Conservation (phyloP, 805 yeast species). For the Metschnikowia cerradonensis region DNA sequence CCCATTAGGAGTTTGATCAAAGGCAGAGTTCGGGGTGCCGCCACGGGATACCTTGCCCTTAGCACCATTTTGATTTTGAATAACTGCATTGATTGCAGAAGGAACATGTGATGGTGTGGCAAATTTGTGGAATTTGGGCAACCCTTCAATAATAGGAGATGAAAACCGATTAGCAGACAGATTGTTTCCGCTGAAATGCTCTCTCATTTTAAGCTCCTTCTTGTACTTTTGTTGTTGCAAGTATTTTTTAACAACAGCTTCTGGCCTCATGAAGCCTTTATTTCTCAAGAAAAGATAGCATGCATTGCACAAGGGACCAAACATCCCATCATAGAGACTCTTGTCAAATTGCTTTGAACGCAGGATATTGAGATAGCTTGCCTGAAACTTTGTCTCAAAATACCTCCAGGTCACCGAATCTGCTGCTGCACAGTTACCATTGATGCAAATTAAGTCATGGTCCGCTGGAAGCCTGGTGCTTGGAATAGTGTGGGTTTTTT, state of each 20-base stretch:
- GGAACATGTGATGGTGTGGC: conserved; percentile 38
- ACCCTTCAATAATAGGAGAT: conserved; percentile 9
- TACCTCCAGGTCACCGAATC: conserved; percentile 42
- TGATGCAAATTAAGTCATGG: conserved; percentile 40
- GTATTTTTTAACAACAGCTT: conserved; percentile 42
- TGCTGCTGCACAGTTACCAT: conserved; percentile 37
- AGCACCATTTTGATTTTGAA: conserved; percentile 19
- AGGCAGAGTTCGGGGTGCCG: conserved; percentile 8
- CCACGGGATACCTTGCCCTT: conserved; percentile 3
- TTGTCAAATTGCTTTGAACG: conserved; percentile 37
- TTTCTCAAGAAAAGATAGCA: conserved; percentile 41
- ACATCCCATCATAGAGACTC: conserved; percentile 42
- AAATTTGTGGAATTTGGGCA: conserved; percentile 25
- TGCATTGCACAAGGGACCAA: conserved; percentile 45
- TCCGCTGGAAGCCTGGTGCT: conserved; percentile 33
- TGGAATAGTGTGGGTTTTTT: conserved; percentile 40
- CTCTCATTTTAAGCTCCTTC: conserved; percentile 30
- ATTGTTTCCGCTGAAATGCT: conserved; percentile 15
- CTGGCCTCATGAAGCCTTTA: conserved; percentile 45
- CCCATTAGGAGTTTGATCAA: conserved; percentile 11
- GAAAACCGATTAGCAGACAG: conserved; percentile 7
- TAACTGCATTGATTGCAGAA: conserved; percentile 36
- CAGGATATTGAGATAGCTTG: conserved; percentile 35
- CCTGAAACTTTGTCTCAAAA: conserved; percentile 36
- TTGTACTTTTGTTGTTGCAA: conserved; percentile 43